A percentile compares a stretch with the other conserved stretches of the same genome.
These are phyloP conservation scores for Nakaseomyces kungkrabaensis DNA, from an alignment of 1,139 yeast genomes.

Conservation along the genomic window DNA sequence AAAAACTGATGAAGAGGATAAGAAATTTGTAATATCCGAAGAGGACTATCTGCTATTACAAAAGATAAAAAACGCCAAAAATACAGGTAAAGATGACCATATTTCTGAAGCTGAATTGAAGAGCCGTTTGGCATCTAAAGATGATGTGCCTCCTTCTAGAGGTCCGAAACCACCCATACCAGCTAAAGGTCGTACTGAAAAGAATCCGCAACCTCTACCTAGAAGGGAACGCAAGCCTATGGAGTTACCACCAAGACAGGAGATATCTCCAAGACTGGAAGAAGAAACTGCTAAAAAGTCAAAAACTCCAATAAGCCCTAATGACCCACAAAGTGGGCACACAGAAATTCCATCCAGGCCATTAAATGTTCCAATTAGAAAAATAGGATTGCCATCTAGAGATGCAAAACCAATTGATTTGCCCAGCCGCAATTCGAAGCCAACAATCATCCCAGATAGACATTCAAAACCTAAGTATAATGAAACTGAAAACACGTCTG, in stretches of 20 bases:
- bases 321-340: too few relatives aligned
- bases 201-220: neutral
- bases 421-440: neutral
- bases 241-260: neutral
- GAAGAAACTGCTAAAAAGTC: too few relatives aligned
- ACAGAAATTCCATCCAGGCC: too few relatives aligned
- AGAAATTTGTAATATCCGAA: constrained; percentile 18
- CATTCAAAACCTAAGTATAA: neutral
- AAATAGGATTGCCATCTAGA: neutral
- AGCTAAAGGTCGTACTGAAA: neutral
- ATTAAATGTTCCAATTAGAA: too few relatives aligned
- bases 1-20: neutral
- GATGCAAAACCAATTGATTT: neutral
- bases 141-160: neutral
- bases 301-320: too few relatives aligned
- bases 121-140: neutral
- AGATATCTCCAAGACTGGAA: neutral
- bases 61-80: constrained; percentile 10
- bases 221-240: neutral
- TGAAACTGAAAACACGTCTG: neutral
- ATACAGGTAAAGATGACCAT: neutral
- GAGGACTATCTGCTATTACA: constrained; percentile 25
- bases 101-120: neutral
- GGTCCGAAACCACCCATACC: neutral
- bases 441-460: neutral